Conservation (phyloP, 2,329 filamentous ascomycete genomes). For the Trichoderma harzianum region DNA sequence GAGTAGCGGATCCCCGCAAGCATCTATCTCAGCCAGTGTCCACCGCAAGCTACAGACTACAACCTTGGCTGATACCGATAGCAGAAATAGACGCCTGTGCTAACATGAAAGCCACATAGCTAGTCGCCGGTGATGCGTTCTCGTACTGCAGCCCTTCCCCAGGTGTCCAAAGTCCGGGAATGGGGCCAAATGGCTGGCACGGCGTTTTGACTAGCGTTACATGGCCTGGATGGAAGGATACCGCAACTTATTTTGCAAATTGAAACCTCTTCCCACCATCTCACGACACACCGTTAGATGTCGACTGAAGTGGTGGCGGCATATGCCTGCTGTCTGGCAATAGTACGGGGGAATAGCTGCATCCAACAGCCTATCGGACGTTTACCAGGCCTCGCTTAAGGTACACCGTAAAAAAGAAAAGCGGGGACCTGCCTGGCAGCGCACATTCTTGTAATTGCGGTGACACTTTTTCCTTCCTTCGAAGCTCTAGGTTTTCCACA, state of each 20-base stretch:
- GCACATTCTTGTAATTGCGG: slow-evolving; percentile 10
- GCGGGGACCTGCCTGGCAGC: neutral
- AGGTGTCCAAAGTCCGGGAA: neutral
- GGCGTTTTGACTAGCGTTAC: neutral
- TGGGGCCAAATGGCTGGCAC: neutral
- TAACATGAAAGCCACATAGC: neutral
- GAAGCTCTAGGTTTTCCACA: neutral
- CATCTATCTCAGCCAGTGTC: neutral
- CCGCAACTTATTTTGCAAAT: neutral
- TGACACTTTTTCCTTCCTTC: neutral
- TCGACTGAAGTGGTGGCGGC: neutral
- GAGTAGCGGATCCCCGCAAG: neutral
- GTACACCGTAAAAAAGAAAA: slow-evolving; percentile 12
- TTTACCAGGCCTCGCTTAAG: slow-evolving; percentile 10
- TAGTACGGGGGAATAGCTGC: slow-evolving; percentile 5
- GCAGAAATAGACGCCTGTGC: neutral
- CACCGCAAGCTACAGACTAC: neutral
- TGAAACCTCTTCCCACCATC: neutral
- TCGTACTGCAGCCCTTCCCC: neutral
- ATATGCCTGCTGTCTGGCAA: slow-evolving; percentile 7
- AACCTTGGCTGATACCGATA: neutral
- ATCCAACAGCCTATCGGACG: slow-evolving; percentile 12
- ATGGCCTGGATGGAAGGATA: neutral
- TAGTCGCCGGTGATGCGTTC: neutral
- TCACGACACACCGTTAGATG: slow-evolving; percentile 12